Conservation (phyloP, 2,329 filamentous ascomycete genomes). For the Colletotrichum euphorbiae region DNA sequence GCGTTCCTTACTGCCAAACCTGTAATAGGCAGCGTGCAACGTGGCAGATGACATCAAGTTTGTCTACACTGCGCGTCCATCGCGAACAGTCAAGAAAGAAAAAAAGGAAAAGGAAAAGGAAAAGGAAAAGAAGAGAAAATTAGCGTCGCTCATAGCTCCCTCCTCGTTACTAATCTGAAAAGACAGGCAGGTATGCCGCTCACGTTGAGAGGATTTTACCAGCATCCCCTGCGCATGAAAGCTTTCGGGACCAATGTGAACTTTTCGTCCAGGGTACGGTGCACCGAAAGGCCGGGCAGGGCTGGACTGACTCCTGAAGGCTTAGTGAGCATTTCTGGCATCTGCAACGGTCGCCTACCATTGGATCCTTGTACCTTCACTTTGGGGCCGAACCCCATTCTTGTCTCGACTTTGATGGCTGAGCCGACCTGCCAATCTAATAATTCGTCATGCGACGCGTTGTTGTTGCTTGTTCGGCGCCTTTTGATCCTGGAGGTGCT, state of each 20-base stretch:
- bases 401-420: constrained; percentile 22
- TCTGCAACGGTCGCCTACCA: constrained; percentile 1
- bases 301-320: no score
- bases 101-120: no score
- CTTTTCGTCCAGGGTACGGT: not conserved
- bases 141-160: no score
- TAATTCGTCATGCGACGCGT: constrained; percentile 10
- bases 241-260: not conserved
- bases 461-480: not conserved
- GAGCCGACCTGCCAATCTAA: constrained; percentile 4
- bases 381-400: not conserved
- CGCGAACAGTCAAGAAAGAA: no score
- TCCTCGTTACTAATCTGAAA: no score
- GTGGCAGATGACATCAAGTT: no score
- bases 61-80: no score
- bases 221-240: constrained; percentile 20
- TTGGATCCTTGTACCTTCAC: not conserved
- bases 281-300: not conserved
- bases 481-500: no score
- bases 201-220: not conserved
- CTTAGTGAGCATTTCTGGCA: not conserved
- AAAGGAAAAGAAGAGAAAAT: no score
- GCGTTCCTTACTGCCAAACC: no score
- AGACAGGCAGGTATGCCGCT: not conserved
- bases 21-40: no score